A percentile compares a stretch with the other conserved stretches of the same genome.
Evolutionary conservation across 2,329 filamentous ascomycete genomes (phyloP).

Genomic region (Colletotrichum salicis): DNA sequence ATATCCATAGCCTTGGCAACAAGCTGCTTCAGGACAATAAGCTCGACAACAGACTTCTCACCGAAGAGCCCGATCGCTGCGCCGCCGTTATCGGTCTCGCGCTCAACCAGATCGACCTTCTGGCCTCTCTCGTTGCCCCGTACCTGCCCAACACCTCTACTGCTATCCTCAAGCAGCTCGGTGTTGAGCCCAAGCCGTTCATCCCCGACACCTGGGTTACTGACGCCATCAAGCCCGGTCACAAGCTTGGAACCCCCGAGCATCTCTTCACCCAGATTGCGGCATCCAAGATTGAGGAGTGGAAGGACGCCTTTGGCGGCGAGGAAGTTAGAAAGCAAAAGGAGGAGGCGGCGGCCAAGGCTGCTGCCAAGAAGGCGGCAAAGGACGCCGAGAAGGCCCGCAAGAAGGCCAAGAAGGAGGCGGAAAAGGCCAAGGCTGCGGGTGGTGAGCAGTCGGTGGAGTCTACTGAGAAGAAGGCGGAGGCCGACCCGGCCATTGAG

Average conservation of each 20-base stretch:
- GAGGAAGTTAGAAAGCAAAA: constrained; percentile 75
- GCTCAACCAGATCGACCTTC: constrained; percentile 83
- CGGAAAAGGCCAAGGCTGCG: constrained; percentile 30
- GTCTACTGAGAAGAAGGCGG: constrained; percentile 39
- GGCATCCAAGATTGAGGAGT: constrained; percentile 82
- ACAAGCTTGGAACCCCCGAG: constrained; percentile 82
- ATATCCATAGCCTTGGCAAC: constrained; percentile 52
- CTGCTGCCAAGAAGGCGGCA: constrained; percentile 61
- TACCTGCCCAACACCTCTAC: constrained; percentile 86
- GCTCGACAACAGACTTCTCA: constrained; percentile 65
- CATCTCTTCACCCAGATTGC: constrained; percentile 88
- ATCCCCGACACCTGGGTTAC: constrained; percentile 76
- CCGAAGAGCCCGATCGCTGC: constrained; percentile 65
- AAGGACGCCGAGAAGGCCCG: constrained; percentile 63
- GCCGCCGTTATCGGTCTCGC: constrained; percentile 77
- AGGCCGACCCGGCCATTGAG: constrained; percentile 40
- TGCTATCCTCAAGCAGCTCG: constrained; percentile 82
- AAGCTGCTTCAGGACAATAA: constrained; percentile 63
- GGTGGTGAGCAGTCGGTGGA: constrained; percentile 33
- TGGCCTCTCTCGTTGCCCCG: constrained; percentile 81
- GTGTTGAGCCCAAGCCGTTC: constrained; percentile 58
- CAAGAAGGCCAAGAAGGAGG: constrained; percentile 54
- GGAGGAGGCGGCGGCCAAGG: constrained; percentile 63
- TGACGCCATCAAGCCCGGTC: constrained; percentile 74
- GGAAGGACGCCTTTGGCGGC: constrained; percentile 80